Base-by-base conservation (phyloP, 176 grass and related monocot species). In the Secale cereale region DNA sequence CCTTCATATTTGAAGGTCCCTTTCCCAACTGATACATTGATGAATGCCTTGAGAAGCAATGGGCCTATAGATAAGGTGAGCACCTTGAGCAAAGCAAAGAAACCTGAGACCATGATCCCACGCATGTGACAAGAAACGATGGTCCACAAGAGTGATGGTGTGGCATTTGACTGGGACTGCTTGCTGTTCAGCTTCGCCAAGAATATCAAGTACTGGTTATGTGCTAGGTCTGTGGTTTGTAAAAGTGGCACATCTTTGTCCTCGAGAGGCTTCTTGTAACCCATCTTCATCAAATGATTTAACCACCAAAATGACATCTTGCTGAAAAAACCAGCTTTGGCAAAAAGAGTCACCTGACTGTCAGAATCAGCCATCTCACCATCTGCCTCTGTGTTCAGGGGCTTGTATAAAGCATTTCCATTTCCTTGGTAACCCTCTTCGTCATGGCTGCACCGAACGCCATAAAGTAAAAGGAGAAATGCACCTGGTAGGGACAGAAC, bases 271-370 rank as follows among this genome's bases (percentile, higher is more conserved):
- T 92, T 98, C 62, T 87, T 69, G 36, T 91, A 91, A 29, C 96
- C 96, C 81, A 82, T 89, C 86, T 91, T 95, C 89, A 98, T 94
- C 85, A 98, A 84, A 45, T 83, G 77, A 41, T 95, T 98, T 65
- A 98, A 43, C 93, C 96, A 98, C 93, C 93, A 94, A 78, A 98
- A 98, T 20, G 93, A 84, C 91, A 98, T 92, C 45, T 75, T 50
- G 57, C 89, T 95, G 63, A 95, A 85, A 78, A 89, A 84, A 1
- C 89, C 87, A 78, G 93, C 93, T 81, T 79, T 84, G 29, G 91
- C 90, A 69, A 95, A 93, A 31, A 81, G 74, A 65, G 93, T 88
- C 20, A 81, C 83, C 57, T 68, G 27, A 57, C 19, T 59, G 59
- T 89, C 68, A 45, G 83, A 70, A 74, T 92, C 87, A 72, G 77